These are phyloP conservation scores for Globisporangium nunn DNA, from an alignment of 352 stramenopile genomes.

Conservation along the genomic window DNA sequence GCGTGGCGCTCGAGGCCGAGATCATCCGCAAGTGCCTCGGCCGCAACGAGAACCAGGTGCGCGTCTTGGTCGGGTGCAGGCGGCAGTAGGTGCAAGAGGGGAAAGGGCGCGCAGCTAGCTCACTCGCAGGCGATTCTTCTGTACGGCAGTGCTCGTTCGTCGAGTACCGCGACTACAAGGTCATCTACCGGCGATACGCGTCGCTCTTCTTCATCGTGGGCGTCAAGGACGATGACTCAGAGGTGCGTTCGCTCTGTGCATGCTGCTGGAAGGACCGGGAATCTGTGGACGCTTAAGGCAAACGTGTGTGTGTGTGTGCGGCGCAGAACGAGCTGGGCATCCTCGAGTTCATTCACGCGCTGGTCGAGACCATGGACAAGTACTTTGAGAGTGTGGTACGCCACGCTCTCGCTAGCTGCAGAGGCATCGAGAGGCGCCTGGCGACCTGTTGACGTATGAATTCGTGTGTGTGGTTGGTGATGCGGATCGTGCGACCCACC, in stretches of 20 bases:
- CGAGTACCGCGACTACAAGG: slow-evolving; percentile 99
- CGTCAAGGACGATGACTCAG: slow-evolving; percentile 92
- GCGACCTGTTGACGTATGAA: too few relatives aligned
- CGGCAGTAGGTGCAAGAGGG: too few relatives aligned
- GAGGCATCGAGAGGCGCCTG: not conserved
- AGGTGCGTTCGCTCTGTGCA: slow-evolving; percentile 29
- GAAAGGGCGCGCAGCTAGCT: too few relatives aligned
- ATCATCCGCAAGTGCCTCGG: slow-evolving; percentile 99
- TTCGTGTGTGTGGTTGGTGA: not conserved
- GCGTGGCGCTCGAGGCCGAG: slow-evolving; percentile 97
- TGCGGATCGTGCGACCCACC: not conserved
- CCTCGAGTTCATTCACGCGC: slow-evolving; percentile 99
- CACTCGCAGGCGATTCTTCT: not conserved
- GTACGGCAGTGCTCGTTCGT: slow-evolving; percentile 96
- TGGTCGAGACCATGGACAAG: slow-evolving; percentile 99
- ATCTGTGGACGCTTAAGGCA: not conserved
- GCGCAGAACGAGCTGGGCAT: slow-evolving; percentile 98
- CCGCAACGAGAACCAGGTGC: slow-evolving; percentile 94
- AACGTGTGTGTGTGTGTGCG: not conserved
- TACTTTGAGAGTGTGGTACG: slow-evolving; percentile 97
- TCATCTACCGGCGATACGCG: slow-evolving; percentile 98
- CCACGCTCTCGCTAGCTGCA: slow-evolving; percentile 1
- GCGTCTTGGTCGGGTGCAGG: not conserved
- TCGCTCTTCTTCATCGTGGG: slow-evolving; percentile 99
- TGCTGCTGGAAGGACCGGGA: too few relatives aligned